Evolutionary conservation across 768 basidiomycete genomes (phyloP).

Genomic region (Russula sp.): DNA sequence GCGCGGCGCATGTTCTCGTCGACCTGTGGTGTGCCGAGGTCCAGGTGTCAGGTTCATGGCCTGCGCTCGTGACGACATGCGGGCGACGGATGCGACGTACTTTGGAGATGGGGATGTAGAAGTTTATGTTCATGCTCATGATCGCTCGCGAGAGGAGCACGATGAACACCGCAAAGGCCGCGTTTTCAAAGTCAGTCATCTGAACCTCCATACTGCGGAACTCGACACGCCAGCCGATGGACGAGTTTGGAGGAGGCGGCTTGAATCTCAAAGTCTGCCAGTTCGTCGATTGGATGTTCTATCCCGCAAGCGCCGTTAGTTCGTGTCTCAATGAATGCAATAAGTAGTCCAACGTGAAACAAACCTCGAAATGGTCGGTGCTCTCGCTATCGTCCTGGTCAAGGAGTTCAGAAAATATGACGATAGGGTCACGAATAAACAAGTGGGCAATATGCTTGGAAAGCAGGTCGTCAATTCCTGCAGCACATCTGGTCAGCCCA

Average conservation of each 20-base stretch:
- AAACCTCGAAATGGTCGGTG: conserved; percentile 93
- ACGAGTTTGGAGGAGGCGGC: conserved; percentile 87
- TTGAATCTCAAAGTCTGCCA: conserved; percentile 99
- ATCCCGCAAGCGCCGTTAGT: conserved; percentile 8
- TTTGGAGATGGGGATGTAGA: conserved; percentile 97
- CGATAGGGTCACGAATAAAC: conserved; percentile 96
- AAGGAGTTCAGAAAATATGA: conserved; percentile 90
- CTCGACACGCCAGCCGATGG: conserved; percentile 97
- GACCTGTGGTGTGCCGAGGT: conserved; percentile 49
- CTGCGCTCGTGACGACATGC: neutral
- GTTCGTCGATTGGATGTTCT: conserved; percentile 99
- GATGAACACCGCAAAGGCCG: conserved; percentile 91
- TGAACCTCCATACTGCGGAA: conserved; percentile 99
- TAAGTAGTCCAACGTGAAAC: conserved; percentile 7
- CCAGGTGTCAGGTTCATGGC: neutral
- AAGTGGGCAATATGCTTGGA: conserved; percentile 92
- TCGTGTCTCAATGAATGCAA: neutral
- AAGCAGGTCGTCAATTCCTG: conserved; percentile 81
- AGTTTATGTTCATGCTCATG: conserved; percentile 83
- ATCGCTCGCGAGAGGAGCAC: conserved; percentile 94
- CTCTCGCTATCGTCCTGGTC: conserved; percentile 84
- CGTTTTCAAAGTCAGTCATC: conserved; percentile 98
- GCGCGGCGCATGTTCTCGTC: conserved; percentile 95
- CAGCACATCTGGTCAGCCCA: neutral
- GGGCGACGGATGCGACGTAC: conserved; percentile 34